Evolutionary conservation across 768 basidiomycete genomes (phyloP).

Genomic region (Tylopilus cervinicoccineus): DNA sequence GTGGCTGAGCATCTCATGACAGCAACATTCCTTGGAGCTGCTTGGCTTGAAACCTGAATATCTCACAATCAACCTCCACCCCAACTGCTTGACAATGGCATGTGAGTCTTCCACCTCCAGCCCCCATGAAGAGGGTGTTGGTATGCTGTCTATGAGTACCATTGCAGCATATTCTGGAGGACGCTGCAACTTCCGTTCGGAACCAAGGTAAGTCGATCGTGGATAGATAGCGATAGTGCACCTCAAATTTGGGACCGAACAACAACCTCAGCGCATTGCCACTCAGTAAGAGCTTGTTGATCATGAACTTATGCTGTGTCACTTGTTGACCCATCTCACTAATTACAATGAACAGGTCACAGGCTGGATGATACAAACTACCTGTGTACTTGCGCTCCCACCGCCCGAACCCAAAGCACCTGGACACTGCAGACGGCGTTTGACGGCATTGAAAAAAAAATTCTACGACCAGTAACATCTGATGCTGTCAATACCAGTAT

Average conservation of each 20-base stretch:
- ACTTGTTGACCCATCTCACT: neutral
- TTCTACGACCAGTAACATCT: neutral
- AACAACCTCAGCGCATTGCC: conserved; percentile 38
- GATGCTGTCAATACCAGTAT: neutral
- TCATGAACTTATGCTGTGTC: neutral
- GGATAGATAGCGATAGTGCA: too few relatives aligned
- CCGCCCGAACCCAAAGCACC: too few relatives aligned
- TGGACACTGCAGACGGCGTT: too few relatives aligned
- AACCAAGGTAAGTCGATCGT: conserved; percentile 32
- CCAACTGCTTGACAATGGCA: conserved; percentile 42
- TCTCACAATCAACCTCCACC: conserved; percentile 41
- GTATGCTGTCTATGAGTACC: conserved; percentile 42
- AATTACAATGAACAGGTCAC: too few relatives aligned
- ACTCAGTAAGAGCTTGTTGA: neutral
- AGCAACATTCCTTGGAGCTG: conserved; percentile 49
- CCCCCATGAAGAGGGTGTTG: conserved; percentile 36
- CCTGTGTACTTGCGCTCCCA: too few relatives aligned
- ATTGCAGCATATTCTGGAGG: conserved; percentile 41
- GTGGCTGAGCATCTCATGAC: conserved; percentile 30
- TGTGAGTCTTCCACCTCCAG: conserved; percentile 38
- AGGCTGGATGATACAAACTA: too few relatives aligned
- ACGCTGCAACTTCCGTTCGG: conserved; percentile 42
- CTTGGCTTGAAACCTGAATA: conserved; percentile 49
- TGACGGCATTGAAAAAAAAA: neutral
- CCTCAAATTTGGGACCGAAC: conserved; percentile 34